Percentiles rank a stretch among this genome's conserved stretches.
Evolutionary conservation across 495 filamentous ascomycete species (phyloP).

Genomic region (Amorphotheca resinae): DNA sequence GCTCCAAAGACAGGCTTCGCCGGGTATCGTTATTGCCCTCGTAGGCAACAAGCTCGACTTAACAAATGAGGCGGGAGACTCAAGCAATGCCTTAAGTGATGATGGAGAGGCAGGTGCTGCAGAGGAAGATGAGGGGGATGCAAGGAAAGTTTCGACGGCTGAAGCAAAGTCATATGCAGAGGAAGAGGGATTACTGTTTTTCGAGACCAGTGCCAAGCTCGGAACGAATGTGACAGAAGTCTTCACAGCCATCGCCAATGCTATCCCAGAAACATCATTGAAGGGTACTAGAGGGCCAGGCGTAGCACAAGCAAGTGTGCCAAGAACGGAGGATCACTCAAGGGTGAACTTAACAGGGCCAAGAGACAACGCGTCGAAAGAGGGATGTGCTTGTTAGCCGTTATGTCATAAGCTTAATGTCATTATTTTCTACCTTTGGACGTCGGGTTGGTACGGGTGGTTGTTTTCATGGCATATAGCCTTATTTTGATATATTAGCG

Average conservation of each 20-base stretch:
- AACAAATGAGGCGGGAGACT: conserved; percentile 43
- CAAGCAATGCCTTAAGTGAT: conserved; percentile 21
- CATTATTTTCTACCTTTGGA: conserved; percentile 5
- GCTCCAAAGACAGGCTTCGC: conserved; percentile 91
- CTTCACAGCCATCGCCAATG: conserved; percentile 96
- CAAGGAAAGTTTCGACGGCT: conserved; percentile 70
- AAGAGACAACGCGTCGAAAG: conserved; percentile 56
- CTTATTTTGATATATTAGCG: conserved; percentile 20
- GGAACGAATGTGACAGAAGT: conserved; percentile 88
- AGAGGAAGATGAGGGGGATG: conserved; percentile 55
- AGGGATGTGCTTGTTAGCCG: conserved; percentile 76
- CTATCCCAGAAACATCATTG: conserved; percentile 89
- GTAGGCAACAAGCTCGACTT: conserved; percentile 98
- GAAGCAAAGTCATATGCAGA: conserved; percentile 92
- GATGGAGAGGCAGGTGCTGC: conserved; percentile 34
- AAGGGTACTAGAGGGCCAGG: conserved; percentile 68
- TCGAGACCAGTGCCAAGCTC: conserved; percentile 96
- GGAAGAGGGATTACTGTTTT: conserved; percentile 87
- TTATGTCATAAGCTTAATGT: conserved; percentile 3
- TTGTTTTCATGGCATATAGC: conserved; percentile 8
- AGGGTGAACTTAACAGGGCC: conserved; percentile 58
- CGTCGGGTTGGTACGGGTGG: conserved; percentile 10
- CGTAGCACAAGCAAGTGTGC: conserved; percentile 37
- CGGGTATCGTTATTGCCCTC: conserved; percentile 93
- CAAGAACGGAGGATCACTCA: conserved; percentile 42